Conservation (phyloP, 441 rosid genomes). For the Corymbia citriodora region DNA sequence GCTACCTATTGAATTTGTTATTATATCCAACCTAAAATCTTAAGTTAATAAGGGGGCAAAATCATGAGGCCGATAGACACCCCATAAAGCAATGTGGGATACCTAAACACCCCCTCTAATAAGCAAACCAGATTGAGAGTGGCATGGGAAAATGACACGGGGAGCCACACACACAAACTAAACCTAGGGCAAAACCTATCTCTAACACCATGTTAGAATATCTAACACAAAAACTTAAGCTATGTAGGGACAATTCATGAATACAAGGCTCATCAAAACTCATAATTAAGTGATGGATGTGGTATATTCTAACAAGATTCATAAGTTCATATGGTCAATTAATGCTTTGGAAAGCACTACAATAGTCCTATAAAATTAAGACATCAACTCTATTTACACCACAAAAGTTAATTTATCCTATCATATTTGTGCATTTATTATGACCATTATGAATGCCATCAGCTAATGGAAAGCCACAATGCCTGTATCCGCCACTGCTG, state of each 20-base stretch:
- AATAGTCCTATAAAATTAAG: background rate
- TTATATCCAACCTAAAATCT: background rate
- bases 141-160: background rate
- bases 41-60: background rate
- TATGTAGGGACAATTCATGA: background rate
- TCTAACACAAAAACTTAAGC: background rate
- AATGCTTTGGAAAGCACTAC: background rate
- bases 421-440: background rate
- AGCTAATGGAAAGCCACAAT: background rate
- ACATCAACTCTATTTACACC: background rate
- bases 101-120: background rate
- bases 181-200: background rate
- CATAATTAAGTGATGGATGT: background rate
- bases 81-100: background rate
- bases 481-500: background rate
- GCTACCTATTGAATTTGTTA: background rate
- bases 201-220: background rate
- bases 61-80: background rate
- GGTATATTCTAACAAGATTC: background rate
- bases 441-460: background rate
- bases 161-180: background rate
- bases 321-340: background rate
- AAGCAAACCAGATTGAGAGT: background rate
- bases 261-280: background rate
- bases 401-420: background rate